Evolutionary conservation across 1,284 basidiomycete species (phyloP).

Genomic region (Ganoderma resinaceum): DNA sequence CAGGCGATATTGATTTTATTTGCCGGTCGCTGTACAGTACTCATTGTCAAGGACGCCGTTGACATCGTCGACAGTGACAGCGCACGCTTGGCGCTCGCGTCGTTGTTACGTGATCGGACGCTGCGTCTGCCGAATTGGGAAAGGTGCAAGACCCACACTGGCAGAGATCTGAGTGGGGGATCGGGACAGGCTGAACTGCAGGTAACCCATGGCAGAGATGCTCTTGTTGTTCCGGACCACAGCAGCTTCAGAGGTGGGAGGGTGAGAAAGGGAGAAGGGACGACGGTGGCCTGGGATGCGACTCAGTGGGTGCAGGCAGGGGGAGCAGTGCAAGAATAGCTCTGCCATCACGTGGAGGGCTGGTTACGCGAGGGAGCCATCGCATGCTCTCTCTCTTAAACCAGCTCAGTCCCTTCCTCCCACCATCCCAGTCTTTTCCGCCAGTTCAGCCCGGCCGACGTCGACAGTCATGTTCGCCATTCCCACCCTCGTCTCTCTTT

Average conservation of each 20-base stretch:
- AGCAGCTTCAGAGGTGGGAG: background rate
- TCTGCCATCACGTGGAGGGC: constrained; percentile 12
- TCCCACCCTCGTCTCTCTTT: constrained; percentile 65
- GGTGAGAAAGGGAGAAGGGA: background rate
- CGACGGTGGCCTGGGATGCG: too few species aligned
- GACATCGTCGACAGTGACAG: background rate
- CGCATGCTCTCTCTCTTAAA: constrained; percentile 10
- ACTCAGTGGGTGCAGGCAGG: too few species aligned
- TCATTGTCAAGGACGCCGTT: too few species aligned
- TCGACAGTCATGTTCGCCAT: constrained; percentile 45
- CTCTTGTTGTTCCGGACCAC: background rate
- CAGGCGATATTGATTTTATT: too few species aligned
- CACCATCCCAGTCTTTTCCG: constrained; percentile 9
- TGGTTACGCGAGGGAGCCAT: background rate
- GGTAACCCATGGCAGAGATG: background rate
- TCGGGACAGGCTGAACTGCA: background rate
- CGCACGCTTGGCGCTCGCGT: background rate
- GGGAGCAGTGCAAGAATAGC: constrained; percentile 3
- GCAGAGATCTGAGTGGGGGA: background rate
- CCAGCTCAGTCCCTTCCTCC: constrained; percentile 3
- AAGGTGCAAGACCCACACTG: background rate
- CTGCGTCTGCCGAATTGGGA: background rate
- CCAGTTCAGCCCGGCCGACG: constrained; percentile 3
- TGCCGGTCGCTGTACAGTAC: background rate
- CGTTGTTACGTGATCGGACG: background rate